A percentile compares a stretch with the other conserved stretches of the same genome.
phyloP scores from a whole-genome alignment of 768 basidiomycete species.

The Naematelia aurantialba region DNA sequence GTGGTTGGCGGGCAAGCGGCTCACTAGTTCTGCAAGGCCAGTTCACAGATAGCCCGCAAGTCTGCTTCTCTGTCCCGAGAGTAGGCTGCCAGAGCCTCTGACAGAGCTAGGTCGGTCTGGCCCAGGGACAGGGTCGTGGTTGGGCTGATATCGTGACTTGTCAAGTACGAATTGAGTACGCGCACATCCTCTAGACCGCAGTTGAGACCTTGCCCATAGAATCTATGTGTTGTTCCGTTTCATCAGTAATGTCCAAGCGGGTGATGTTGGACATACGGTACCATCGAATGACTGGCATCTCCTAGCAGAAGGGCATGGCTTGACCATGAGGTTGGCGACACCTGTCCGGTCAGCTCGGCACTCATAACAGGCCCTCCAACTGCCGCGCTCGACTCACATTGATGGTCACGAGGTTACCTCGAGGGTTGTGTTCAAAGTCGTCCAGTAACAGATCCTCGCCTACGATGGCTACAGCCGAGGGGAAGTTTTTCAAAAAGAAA shows the following conservation, averaged over 20 bases:
- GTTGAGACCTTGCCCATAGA: constrained; percentile 81
- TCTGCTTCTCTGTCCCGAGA: constrained; percentile 79
- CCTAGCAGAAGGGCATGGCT: constrained; percentile 67
- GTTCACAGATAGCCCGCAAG: constrained; percentile 80
- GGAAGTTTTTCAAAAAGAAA: constrained; percentile 82
- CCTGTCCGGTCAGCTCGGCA: constrained; percentile 9
- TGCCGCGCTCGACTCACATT: constrained; percentile 61
- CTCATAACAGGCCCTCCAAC: not conserved
- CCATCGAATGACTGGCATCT: constrained; percentile 96
- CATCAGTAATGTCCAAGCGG: not conserved
- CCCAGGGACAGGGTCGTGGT: constrained; percentile 45
- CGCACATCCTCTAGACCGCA: constrained; percentile 97
- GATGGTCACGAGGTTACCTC: constrained; percentile 84
- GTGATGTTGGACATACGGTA: constrained; percentile 58
- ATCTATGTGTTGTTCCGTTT: constrained; percentile 19
- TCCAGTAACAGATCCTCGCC: constrained; percentile 72
- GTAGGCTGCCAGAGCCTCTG: constrained; percentile 69
- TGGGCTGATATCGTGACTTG: constrained; percentile 64
- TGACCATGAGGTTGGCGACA: constrained; percentile 29
- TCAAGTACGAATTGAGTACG: constrained; percentile 71
- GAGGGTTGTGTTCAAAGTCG: constrained; percentile 78
- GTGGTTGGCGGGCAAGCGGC: constrained; percentile 54
- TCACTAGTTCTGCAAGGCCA: constrained; percentile 96
- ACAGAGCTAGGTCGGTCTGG: constrained; percentile 51
- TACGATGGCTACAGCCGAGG: constrained; percentile 79